A percentile compares a stretch with the other conserved stretches of the same genome.
phyloP scores from a whole-genome alignment of 768 basidiomycete species.

The Leccinum variicolor region DNA sequence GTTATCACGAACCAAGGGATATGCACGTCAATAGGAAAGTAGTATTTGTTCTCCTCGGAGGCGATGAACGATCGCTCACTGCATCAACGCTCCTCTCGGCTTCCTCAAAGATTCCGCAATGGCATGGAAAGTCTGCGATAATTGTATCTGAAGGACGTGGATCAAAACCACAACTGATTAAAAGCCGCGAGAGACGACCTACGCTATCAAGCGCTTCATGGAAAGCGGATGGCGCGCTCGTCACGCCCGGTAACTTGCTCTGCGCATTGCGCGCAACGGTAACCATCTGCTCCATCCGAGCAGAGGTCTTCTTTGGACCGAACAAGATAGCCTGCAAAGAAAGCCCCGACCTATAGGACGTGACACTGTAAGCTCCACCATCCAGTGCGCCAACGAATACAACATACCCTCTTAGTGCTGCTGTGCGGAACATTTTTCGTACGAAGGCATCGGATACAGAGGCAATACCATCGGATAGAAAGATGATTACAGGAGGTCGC shows the following conservation, averaged over 20 bases:
- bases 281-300: constrained; percentile 43
- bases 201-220: constrained; percentile 50
- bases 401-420: constrained; percentile 42
- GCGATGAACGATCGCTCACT: constrained; percentile 7
- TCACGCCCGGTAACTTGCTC: constrained; percentile 26
- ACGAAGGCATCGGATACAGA: constrained; percentile 31
- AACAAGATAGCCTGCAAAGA: constrained; percentile 59
- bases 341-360: constrained; percentile 41
- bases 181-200: constrained; percentile 4
- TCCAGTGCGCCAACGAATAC: background rate
- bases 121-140: constrained; percentile 53
- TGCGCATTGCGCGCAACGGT: constrained; percentile 46
- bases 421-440: constrained; percentile 34
- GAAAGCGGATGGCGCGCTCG: constrained; percentile 41
- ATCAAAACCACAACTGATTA: background rate
- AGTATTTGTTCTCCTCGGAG: background rate
- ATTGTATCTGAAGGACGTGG: constrained; percentile 37
- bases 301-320: constrained; percentile 31
- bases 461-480: constrained; percentile 56
- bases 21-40: background rate
- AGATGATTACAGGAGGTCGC: constrained; percentile 49
- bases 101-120: constrained; percentile 55
- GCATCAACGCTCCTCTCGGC: constrained; percentile 46
- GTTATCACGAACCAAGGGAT: background rate
- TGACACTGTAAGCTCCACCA: background rate